Evolutionary conservation across 129 eudicot genomes (phyloP), one percentile per base, ranked within the genome.

Genomic region (Flaveria linearis): DNA sequence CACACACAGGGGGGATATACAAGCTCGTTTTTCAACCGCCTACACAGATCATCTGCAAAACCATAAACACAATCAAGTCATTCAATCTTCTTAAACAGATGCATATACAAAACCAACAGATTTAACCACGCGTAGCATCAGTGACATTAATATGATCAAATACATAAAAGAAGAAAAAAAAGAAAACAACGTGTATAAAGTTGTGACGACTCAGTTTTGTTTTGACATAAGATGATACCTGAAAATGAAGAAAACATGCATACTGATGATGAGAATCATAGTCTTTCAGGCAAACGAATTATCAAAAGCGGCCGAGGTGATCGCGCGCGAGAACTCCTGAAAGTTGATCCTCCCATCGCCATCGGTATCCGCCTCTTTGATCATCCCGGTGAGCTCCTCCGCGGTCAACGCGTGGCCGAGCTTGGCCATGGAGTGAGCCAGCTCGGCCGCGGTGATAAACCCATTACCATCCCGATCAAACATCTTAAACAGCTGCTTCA

Each of bases 401-500:
- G 87, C 92, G 12, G 96, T 94, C 86, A 94, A 73, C 20, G 97
- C 92, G 49, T 94, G 97, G 16, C 98, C 98, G 7, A 94, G 91
- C 80, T 87, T 86, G 8, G 96, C 97, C 98, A 94, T 91, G 0
- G 97, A 91, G 72, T 91, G 93, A 14, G 96, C 97, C 84, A 94
- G 76, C 89, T 94, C 98, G 0, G 92, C 92, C 41, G 93, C 96
- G 7, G 96, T 94, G 46, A 94, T 94, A 72, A 47, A 89, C 16
- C 97, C 97, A 41, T 94, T 91, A 0, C 97, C 97, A 30, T 94
- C 97, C 39, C 98, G 70, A 85, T 94, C 98, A 78, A 94, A 94
- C 88, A 94, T 85, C 82, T 76, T 86, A 71, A 93, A 93, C 82
- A 93, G 65, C 83, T 88, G 96, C 73, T 79, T 87, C 80, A 93